A percentile compares a stretch with the other conserved stretches of the same genome.
Conservation (phyloP, 768 basidiomycete genomes). For the Tremella yokohamensis region DNA sequence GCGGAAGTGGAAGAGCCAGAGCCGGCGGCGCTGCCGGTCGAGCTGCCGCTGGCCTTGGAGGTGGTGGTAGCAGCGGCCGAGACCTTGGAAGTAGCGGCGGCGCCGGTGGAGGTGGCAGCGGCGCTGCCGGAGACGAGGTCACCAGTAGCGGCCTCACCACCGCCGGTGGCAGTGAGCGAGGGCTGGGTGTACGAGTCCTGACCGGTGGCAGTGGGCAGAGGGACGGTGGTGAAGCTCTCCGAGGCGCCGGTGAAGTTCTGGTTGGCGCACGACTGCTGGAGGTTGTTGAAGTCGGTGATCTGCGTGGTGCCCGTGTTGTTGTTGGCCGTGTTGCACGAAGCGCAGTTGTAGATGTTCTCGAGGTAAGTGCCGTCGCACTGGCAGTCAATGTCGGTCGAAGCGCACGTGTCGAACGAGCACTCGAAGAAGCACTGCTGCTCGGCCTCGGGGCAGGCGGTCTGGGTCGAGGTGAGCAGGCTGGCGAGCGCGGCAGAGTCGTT, state of each 20-base stretch:
- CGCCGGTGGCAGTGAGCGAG: conserved; percentile 41
- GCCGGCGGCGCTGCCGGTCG: conserved; percentile 9
- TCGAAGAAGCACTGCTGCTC: conserved; percentile 40
- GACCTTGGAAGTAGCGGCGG: conserved; percentile 22
- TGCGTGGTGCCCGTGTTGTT: conserved; percentile 46
- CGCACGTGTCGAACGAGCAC: conserved; percentile 45
- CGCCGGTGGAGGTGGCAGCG: conserved; percentile 8
- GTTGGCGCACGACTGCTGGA: conserved; percentile 42
- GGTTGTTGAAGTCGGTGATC: conserved; percentile 43
- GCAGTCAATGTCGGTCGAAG: conserved; percentile 41
- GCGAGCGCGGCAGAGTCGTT: conserved; percentile 38
- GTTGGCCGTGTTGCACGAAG: conserved; percentile 49
- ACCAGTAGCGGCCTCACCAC: conserved; percentile 41
- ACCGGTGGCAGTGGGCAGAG: conserved; percentile 31
- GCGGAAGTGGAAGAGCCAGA: conserved; percentile 19
- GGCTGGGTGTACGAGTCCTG: conserved; percentile 35
- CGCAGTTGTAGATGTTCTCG: conserved; percentile 49
- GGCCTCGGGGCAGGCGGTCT: conserved; percentile 28
- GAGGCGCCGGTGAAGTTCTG: conserved; percentile 48
- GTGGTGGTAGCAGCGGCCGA: conserved; percentile 13
- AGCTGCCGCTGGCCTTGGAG: conserved; percentile 4
- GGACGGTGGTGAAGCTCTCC: conserved; percentile 26
- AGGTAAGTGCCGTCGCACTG: conserved; percentile 47
- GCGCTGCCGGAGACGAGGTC: conserved; percentile 13
- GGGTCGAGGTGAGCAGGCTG: conserved; percentile 29